A percentile compares a stretch with the other conserved stretches of the same genome.
phyloP scores from a whole-genome alignment of 148 eudicot species.

The Beta vulgaris region DNA sequence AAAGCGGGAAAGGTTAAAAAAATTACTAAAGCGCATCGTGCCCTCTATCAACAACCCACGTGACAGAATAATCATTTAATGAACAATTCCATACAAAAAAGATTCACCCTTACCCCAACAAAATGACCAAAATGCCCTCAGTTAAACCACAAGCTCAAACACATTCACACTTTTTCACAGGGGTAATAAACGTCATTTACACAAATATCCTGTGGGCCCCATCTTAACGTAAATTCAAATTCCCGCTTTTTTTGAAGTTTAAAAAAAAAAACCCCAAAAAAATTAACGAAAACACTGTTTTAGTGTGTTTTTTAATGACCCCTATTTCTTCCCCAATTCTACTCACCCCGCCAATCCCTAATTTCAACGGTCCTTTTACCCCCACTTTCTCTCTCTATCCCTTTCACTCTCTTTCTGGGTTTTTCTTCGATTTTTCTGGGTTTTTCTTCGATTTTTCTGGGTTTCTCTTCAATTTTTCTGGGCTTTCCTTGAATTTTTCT shows the following conservation, averaged over 20 bases:
- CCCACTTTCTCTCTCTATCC: not conserved
- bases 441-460: constrained; percentile 12
- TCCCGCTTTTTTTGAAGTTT: constrained; percentile 40
- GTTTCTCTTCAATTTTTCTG: not conserved
- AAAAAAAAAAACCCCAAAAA: constrained; percentile 28
- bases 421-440: too few species aligned
- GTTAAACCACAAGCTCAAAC: not conserved
- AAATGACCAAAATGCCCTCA: not conserved
- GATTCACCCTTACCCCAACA: not conserved
- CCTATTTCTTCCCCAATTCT: not conserved
- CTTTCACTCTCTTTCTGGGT: not conserved
- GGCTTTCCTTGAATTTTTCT: not conserved
- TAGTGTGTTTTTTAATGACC: not conserved
- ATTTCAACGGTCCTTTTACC: constrained; percentile 13
- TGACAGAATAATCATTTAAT: not conserved
- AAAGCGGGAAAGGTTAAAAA: not conserved
- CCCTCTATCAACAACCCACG: constrained; percentile 1
- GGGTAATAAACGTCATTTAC: constrained; percentile 15
- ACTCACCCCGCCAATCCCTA: constrained; percentile 19
- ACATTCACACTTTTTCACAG: too few species aligned
- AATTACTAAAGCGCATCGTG: not conserved
- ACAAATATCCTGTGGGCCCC: not conserved
- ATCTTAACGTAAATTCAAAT: constrained; percentile 18
- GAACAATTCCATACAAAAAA: not conserved
- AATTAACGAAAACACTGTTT: not conserved